Conservation (phyloP, 495 filamentous ascomycete species). For the Lentithecium fluviatile region DNA sequence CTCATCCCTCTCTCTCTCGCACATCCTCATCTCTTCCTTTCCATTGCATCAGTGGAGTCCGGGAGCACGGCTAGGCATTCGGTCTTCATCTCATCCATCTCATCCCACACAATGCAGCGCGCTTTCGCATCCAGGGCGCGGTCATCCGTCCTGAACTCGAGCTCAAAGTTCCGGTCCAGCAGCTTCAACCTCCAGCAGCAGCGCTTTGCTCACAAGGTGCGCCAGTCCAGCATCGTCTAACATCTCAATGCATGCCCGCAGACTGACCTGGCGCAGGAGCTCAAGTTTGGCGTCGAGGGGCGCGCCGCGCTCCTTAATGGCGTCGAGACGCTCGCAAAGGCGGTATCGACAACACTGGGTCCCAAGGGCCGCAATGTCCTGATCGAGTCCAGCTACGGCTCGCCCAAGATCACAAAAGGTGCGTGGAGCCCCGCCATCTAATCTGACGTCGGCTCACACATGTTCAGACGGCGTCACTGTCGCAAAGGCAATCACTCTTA, state of each 20-base stretch:
- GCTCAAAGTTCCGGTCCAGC: conserved; percentile 52
- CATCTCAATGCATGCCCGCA: conserved; percentile 1
- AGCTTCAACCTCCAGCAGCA: conserved; percentile 74
- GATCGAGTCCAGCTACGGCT: conserved; percentile 96
- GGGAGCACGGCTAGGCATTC: conserved; percentile 24
- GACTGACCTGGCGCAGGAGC: conserved; percentile 59
- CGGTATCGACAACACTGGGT: conserved; percentile 92
- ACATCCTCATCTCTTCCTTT: conserved; percentile 15
- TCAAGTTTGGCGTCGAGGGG: conserved; percentile 97
- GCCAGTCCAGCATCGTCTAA: conserved; percentile 32
- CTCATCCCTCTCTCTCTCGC: not conserved
- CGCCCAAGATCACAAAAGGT: conserved; percentile 99
- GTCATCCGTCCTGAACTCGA: conserved; percentile 67
- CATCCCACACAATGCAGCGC: conserved; percentile 65
- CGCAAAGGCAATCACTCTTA: conserved; percentile 83
- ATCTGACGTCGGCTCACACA: conserved; percentile 39
- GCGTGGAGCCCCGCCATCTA: conserved; percentile 36
- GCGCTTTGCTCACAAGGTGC: conserved; percentile 91
- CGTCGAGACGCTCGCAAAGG: conserved; percentile 95
- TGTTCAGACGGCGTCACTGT: conserved; percentile 86
- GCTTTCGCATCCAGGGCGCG: conserved; percentile 63
- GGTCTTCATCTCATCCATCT: not conserved
- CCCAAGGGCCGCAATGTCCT: conserved; percentile 98
- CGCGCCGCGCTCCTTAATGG: conserved; percentile 84
- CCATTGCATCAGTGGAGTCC: conserved; percentile 30